Percentiles rank a stretch among this genome's conserved stretches.
Evolutionary conservation across 129 eudicot genomes (phyloP).

Genomic region (Dittrichia graveolens): DNA sequence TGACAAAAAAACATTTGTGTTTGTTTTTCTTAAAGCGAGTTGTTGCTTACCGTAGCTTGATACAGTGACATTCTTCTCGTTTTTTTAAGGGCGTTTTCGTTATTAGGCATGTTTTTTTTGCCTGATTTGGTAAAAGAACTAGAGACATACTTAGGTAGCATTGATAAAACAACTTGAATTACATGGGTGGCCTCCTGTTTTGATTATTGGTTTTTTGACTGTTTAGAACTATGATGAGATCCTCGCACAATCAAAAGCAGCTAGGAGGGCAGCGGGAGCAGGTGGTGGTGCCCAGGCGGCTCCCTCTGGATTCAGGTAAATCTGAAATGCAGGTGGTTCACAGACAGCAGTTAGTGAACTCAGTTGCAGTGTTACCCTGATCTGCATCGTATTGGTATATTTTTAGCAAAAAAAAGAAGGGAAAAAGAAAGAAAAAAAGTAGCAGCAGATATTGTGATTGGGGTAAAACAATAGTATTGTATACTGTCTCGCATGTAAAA

Average conservation of each 20-base stretch:
- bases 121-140: too few relatives aligned
- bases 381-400: constrained; percentile 24
- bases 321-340: not conserved
- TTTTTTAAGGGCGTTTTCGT: too few relatives aligned
- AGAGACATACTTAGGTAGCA: too few relatives aligned
- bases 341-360: not conserved
- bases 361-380: constrained; percentile 12
- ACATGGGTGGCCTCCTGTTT: constrained; percentile 5
- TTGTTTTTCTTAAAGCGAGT: too few relatives aligned
- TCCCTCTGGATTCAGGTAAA: constrained; percentile 62
- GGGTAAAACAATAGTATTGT: constrained; percentile 30
- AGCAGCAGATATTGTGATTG: constrained; percentile 2
- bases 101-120: too few relatives aligned
- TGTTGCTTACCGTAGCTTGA: too few relatives aligned
- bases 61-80: too few relatives aligned
- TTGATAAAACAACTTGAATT: too few relatives aligned
- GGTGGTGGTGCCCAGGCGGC: constrained; percentile 63
- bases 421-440: not conserved
- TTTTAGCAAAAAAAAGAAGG: not conserved
- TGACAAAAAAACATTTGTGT: too few relatives aligned
- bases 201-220: not conserved
- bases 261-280: constrained; percentile 53
- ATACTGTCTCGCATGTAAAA: constrained; percentile 19
- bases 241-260: constrained; percentile 62
- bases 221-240: constrained; percentile 63